Percentiles rank a stretch among this genome's conserved stretches.
phyloP scores from a whole-genome alignment of 129 eudicot species.

The Escallonia herrerae region DNA sequence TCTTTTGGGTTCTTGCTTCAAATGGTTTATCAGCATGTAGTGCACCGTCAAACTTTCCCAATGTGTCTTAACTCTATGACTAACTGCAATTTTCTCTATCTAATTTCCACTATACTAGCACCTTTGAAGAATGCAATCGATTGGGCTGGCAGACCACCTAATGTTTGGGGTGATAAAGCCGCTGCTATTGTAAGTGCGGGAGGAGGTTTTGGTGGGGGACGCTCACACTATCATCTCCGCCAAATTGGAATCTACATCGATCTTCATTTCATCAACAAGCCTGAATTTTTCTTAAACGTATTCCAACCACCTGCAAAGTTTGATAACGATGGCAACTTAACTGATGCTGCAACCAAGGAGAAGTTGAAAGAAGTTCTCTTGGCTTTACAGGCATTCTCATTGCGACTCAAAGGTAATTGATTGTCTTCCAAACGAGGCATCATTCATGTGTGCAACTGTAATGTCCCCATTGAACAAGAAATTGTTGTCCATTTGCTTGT shows the following conservation, averaged over 20 bases:
- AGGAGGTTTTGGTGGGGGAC: constrained; percentile 68
- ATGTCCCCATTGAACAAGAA: too few species aligned
- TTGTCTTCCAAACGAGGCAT: too few species aligned
- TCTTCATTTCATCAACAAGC: constrained; percentile 86
- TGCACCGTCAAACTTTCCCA: neutral
- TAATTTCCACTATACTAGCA: constrained; percentile 17
- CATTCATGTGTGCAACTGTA: too few species aligned
- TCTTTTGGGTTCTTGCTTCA: too few species aligned
- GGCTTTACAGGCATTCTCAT: constrained; percentile 40
- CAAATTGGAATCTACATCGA: constrained; percentile 69
- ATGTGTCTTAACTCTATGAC: neutral
- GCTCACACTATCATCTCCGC: constrained; percentile 77
- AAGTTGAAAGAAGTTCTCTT: constrained; percentile 42
- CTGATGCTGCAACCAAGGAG: constrained; percentile 43
- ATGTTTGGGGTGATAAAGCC: constrained; percentile 79
- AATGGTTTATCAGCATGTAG: neutral
- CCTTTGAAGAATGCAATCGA: constrained; percentile 86
- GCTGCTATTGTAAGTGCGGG: constrained; percentile 83
- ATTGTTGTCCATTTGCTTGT: too few species aligned
- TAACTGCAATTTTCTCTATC: neutral
- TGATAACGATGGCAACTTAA: constrained; percentile 60
- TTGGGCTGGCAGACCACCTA: constrained; percentile 93
- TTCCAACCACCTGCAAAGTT: constrained; percentile 67
- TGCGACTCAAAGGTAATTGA: constrained; percentile 36
- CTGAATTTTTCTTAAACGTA: constrained; percentile 52